phyloP scores from a whole-genome alignment of 768 basidiomycete genomes.

The Boletus eberwhitei region DNA sequence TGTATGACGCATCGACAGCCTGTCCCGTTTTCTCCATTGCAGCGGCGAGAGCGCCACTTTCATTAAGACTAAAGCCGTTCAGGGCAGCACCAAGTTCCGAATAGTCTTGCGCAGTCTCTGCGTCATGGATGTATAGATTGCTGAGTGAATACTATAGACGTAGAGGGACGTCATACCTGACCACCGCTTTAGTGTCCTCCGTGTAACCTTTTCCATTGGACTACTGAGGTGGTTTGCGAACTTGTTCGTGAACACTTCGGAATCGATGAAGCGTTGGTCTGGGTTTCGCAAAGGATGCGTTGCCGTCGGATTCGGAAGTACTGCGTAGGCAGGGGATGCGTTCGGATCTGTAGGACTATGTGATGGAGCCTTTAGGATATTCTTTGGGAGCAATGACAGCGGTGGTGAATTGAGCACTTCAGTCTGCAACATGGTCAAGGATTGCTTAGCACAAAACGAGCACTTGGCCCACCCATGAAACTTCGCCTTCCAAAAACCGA shows the following conservation, averaged over 20 bases:
- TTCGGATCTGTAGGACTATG: slow-evolving; percentile 87
- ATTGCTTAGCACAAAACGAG: not conserved
- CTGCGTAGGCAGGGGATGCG: slow-evolving; percentile 70
- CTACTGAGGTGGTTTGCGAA: slow-evolving; percentile 90
- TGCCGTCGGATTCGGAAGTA: slow-evolving; percentile 85
- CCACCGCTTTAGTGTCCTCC: slow-evolving; percentile 92
- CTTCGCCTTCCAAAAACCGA: slow-evolving; percentile 91
- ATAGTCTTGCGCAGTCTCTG: slow-evolving; percentile 83
- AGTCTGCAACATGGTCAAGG: slow-evolving; percentile 44
- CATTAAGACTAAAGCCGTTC: slow-evolving; percentile 91
- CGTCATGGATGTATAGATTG: not conserved
- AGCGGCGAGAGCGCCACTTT: slow-evolving; percentile 65
- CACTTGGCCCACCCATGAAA: slow-evolving; percentile 76
- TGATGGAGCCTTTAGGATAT: slow-evolving; percentile 91
- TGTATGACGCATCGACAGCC: slow-evolving; percentile 90
- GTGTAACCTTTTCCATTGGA: slow-evolving; percentile 94
- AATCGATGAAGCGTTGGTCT: slow-evolving; percentile 94
- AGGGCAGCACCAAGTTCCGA: slow-evolving; percentile 87
- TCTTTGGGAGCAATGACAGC: slow-evolving; percentile 88
- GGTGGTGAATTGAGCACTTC: slow-evolving; percentile 95
- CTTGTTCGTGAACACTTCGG: slow-evolving; percentile 93
- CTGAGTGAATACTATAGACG: slow-evolving; percentile 3
- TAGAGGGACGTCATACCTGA: slow-evolving; percentile 53
- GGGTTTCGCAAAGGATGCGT: slow-evolving; percentile 87
- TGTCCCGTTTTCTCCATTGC: slow-evolving; percentile 97